Conservation (phyloP, 139 green algal species). For the Chlorella sp. region DNA sequence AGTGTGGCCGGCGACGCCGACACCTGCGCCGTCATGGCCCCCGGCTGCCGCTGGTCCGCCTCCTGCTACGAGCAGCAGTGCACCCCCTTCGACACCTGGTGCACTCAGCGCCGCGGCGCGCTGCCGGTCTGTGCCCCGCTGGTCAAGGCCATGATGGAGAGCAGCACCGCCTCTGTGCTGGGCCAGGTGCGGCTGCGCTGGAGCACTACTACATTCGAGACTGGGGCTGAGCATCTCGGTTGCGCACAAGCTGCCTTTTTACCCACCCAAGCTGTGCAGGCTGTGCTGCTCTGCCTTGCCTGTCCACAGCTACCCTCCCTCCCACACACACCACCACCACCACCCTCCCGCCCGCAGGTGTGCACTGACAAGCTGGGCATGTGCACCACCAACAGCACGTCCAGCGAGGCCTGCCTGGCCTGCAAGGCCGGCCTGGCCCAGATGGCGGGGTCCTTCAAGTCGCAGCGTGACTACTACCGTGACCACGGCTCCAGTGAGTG, state of each 20-base stretch:
- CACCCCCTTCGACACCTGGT: not conserved
- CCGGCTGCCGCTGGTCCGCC: conserved; percentile 5
- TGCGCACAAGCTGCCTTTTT: too few species aligned
- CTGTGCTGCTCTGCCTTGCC: not conserved
- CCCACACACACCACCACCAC: too few species aligned
- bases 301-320: too few species aligned
- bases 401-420: not conserved
- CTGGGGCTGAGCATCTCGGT: too few species aligned
- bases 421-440: not conserved
- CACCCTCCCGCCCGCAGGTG: too few species aligned
- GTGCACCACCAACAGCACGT: not conserved
- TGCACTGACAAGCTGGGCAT: conserved; percentile 2
- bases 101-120: not conserved
- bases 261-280: too few species aligned
- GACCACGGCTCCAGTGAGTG: not conserved
- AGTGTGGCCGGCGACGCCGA: not conserved
- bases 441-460: not conserved
- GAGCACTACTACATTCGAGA: too few species aligned
- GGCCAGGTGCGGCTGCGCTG: not conserved
- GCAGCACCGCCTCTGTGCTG: not conserved
- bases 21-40: not conserved
- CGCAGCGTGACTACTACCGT: not conserved
- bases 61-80: conserved; percentile 2
- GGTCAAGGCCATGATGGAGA: not conserved
- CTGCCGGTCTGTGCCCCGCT: not conserved